Conservation (phyloP, 768 basidiomycete species). For the Ramaria sp. region DNA sequence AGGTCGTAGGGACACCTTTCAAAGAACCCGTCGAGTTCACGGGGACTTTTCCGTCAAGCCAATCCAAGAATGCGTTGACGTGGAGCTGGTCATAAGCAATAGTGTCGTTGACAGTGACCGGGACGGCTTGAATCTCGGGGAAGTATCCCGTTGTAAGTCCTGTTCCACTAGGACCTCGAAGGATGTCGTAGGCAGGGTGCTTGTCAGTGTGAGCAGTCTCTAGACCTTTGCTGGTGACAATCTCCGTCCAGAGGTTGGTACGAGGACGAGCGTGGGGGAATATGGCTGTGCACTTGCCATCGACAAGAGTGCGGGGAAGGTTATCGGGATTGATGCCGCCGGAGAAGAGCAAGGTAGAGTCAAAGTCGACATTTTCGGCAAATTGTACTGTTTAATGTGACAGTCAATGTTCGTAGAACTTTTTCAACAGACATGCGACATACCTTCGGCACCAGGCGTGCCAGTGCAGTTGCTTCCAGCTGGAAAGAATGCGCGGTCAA, state of each 20-base stretch:
- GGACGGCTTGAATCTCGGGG: neutral
- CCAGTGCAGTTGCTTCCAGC: neutral
- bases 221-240: neutral
- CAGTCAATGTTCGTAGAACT: neutral
- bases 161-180: neutral
- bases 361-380: neutral
- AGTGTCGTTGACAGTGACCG: neutral
- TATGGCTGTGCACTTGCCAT: neutral
- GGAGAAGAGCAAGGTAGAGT: neutral
- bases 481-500: neutral
- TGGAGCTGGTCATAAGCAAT: neutral
- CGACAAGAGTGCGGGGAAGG: neutral
- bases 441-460: neutral
- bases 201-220: neutral
- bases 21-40: too few relatives aligned
- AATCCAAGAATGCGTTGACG: too few relatives aligned
- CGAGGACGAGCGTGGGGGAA: neutral
- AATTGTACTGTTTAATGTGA: neutral
- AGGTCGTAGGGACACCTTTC: too few relatives aligned
- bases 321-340: neutral
- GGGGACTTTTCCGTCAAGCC: too few relatives aligned
- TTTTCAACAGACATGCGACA: neutral
- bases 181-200: neutral
- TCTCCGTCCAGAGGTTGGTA: neutral
- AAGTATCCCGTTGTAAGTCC: neutral